These are phyloP conservation scores for Trichoderma sp. DNA, from an alignment of 2,329 filamentous ascomycete species.

Conservation along the genomic window DNA sequence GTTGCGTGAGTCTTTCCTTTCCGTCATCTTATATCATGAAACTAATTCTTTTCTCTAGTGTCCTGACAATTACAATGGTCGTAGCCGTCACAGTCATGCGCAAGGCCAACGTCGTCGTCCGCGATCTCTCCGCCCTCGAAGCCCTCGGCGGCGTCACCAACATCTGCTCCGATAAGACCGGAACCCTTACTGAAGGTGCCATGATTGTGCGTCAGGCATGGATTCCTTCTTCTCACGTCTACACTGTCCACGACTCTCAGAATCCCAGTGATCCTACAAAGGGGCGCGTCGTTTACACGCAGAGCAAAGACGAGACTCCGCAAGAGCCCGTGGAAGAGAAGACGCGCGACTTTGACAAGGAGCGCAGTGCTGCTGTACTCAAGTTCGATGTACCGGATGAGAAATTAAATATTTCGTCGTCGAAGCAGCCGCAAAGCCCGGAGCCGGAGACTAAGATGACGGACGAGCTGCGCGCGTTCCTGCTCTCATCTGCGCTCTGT, in stretches of 20 bases:
- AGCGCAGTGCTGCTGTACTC: constrained; percentile 58
- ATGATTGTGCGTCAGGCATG: constrained; percentile 69
- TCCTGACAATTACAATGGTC: constrained; percentile 69
- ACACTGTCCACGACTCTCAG: constrained; percentile 60
- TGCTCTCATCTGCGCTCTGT: constrained; percentile 59
- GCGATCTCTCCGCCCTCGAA: constrained; percentile 65
- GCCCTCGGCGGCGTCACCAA: constrained; percentile 69
- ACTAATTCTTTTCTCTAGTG: constrained; percentile 35
- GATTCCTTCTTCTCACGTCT: constrained; percentile 56
- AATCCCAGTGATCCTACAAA: constrained; percentile 60
- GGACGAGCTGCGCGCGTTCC: constrained; percentile 49
- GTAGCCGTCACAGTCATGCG: constrained; percentile 63
- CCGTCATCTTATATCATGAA: not conserved
- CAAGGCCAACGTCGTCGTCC: constrained; percentile 61
- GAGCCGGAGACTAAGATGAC: constrained; percentile 46
- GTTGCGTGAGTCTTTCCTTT: constrained; percentile 49
- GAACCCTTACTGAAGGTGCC: constrained; percentile 65
- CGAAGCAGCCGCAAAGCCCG: constrained; percentile 28
- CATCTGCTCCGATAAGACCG: constrained; percentile 73
- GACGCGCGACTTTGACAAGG: constrained; percentile 52
- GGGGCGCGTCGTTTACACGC: constrained; percentile 50
- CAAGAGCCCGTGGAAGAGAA: not conserved
- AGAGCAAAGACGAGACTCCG: constrained; percentile 34
- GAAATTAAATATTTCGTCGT: constrained; percentile 42
- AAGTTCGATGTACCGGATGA: constrained; percentile 62